A percentile compares a stretch with the other conserved stretches of the same genome.
phyloP scores from a whole-genome alignment of 768 basidiomycete species.

The Boletus bicolor region DNA sequence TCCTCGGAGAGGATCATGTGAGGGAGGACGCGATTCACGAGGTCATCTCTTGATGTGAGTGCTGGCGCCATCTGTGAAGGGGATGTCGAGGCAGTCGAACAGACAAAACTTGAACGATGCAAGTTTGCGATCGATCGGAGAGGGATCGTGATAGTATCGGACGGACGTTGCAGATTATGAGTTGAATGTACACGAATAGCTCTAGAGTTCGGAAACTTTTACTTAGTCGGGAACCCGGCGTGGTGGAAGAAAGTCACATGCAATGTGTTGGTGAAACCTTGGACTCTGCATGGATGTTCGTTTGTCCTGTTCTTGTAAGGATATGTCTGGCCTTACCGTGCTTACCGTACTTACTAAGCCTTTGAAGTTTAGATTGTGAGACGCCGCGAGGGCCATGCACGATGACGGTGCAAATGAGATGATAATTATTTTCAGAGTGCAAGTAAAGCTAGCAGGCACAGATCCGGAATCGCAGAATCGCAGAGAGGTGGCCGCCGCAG shows the following conservation, averaged over 20 bases:
- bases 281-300: neutral
- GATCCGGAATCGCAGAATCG: neutral
- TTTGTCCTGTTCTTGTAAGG: neutral
- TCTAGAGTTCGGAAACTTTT: neutral
- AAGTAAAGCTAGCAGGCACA: neutral
- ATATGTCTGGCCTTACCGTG: neutral
- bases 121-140: neutral
- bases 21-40: conserved; percentile 30
- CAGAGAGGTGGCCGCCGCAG: neutral
- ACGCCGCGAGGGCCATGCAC: neutral
- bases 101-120: neutral
- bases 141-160: neutral
- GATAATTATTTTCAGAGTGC: neutral
- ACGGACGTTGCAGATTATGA: too few species aligned
- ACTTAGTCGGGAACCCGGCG: neutral
- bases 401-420: too few species aligned
- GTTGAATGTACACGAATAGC: neutral
- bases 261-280: neutral
- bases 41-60: conserved; percentile 20
- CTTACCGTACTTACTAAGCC: neutral
- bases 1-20: conserved; percentile 33
- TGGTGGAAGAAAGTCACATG: neutral
- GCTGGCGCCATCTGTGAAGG: conserved; percentile 3
- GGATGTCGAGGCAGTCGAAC: neutral
- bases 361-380: neutral